Evolutionary conservation across 1,284 basidiomycete species (phyloP), one percentile per base, ranked within the genome.

Genomic region (Vanrija sp.): DNA sequence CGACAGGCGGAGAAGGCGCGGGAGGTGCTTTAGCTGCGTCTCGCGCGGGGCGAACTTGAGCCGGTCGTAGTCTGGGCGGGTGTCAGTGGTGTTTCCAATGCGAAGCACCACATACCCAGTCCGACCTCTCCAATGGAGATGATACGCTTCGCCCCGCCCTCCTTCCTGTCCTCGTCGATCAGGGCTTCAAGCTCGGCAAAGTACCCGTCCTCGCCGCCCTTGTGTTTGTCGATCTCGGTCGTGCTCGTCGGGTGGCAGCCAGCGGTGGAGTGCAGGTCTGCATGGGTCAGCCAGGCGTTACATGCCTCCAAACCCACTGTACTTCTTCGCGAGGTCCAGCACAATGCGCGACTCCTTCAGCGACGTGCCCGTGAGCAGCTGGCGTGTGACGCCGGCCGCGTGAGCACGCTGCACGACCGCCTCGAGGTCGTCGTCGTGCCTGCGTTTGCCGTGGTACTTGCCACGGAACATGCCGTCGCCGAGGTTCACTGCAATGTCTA

Each of bases 161-260:
- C 68, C 25, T 66, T 52, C 39, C 63, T 71, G 73, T 87, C 81
- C n/a, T 72, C 64, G 16, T 69, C 71, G 23, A 91, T 82, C 1
- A 89, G 65, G 14, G 78, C 68, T 57, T 85, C 83, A 19, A 91
- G 75, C 12, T 80, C 83, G 14, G 76, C 60, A 7, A 92, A 73
- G 67, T 92, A 94, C 3, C 78, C 85, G 0, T 82, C 81, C 1
- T 83, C 81, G 0, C 88, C 86, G 7, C 78, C 81, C 1, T 76
- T 74, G 68, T 83, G 81, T 47, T 80, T 74, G 38, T 88, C 86
- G 62, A 93, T 88, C 69, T 93, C 87, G 5, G 68, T 74, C 0
- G 87, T 85, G n/a, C 88, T 85, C 7, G 90, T 93, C 0, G 91
- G 91, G 74, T 95, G 91, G 62, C 88, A 88, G 18, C 91, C 91